Evolutionary conservation across 176 grass and related monocot genomes (phyloP).

Genomic region (Oryza nivara): DNA sequence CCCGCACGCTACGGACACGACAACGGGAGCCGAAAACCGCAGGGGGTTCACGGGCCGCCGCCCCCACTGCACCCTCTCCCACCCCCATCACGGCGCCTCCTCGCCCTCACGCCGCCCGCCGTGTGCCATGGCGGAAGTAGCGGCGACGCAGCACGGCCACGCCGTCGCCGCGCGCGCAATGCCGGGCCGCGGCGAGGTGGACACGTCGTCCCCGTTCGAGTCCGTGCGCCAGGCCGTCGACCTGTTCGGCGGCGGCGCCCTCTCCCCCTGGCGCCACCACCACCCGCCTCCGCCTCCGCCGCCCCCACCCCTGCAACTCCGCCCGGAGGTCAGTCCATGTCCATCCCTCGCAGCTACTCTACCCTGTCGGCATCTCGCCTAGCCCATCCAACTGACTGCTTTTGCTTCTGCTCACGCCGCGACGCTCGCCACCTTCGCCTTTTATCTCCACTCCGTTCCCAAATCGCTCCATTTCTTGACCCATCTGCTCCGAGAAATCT

Average conservation of each 20-base stretch:
- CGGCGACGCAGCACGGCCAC: constrained; percentile 23
- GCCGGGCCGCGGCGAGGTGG: constrained; percentile 73
- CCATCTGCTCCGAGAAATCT: constrained; percentile 1
- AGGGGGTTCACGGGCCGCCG: constrained; percentile 39
- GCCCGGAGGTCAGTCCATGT: constrained; percentile 67
- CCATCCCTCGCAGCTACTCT: not conserved
- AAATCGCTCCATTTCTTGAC: constrained; percentile 11
- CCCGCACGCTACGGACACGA: constrained; percentile 35
- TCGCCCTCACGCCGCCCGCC: not conserved
- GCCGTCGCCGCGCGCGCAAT: constrained; percentile 31
- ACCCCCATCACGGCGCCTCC: constrained; percentile 12
- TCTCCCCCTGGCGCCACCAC: constrained; percentile 50
- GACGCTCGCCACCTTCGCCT: constrained; percentile 1
- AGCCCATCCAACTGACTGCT: no score
- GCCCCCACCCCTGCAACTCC: constrained; percentile 57
- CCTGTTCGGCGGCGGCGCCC: constrained; percentile 62
- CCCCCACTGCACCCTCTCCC: not conserved
- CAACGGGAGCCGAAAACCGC: constrained; percentile 18
- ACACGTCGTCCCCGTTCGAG: constrained; percentile 76
- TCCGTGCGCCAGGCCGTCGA: constrained; percentile 84
- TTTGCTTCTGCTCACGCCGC: not conserved
- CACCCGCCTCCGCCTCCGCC: constrained; percentile 29
- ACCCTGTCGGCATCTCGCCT: not conserved
- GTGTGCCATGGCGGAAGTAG: constrained; percentile 29
- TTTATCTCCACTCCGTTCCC: not conserved